These are phyloP conservation scores for Phytophthora ramorum DNA, from an alignment of 352 stramenopile genomes.

Conservation along the genomic window DNA sequence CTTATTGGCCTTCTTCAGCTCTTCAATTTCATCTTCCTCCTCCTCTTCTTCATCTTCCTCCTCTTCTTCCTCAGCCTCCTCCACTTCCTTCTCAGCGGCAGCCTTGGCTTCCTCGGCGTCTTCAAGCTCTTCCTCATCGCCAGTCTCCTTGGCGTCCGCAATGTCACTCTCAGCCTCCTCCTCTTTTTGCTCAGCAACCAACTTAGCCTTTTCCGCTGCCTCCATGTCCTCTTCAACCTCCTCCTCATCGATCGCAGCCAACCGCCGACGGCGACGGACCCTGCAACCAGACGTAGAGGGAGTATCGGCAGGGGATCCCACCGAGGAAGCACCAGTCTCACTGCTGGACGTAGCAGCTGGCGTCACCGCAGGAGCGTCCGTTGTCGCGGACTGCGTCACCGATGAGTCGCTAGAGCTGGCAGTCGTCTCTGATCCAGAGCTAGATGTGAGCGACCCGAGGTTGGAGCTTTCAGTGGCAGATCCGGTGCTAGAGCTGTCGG, in stretches of 20 bases:
- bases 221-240: conserved; percentile 40
- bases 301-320: conserved; percentile 16
- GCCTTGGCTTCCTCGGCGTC: conserved; percentile 24
- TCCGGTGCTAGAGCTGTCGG: no score
- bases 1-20: conserved; percentile 15
- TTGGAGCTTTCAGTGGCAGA: no score
- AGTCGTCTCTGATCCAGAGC: conserved; percentile 8
- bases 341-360: conserved; percentile 17
- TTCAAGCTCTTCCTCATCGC: conserved; percentile 30
- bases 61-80: conserved; percentile 29
- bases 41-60: conserved; percentile 22
- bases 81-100: conserved; percentile 33
- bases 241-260: conserved; percentile 28
- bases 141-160: conserved; percentile 23
- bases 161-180: conserved; percentile 38
- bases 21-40: conserved; percentile 26
- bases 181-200: conserved; percentile 29
- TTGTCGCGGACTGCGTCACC: neutral
- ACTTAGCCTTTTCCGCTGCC: conserved; percentile 25
- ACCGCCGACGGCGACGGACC: conserved; percentile 25
- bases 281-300: conserved; percentile 33
- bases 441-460: no score
- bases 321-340: conserved; percentile 13
- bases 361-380: conserved; percentile 5
- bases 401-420: conserved; percentile 15